Percentiles rank a stretch among this genome's conserved stretches.
phyloP scores from a whole-genome alignment of 345 rosid species.

The Euclidium syriacum region DNA sequence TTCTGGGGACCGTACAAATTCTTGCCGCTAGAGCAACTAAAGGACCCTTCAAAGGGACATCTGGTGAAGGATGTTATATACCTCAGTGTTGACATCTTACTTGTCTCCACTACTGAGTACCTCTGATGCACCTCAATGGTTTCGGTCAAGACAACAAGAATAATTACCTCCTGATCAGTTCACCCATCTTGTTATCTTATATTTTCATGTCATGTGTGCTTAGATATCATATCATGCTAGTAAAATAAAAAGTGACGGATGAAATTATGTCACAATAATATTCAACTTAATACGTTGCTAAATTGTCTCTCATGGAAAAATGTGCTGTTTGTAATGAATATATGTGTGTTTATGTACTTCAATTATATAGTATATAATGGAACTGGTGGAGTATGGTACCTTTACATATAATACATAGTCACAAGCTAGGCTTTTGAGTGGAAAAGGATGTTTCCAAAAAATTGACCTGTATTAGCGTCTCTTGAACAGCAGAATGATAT shows the following conservation, averaged over 20 bases:
- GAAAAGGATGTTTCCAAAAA: too few species aligned
- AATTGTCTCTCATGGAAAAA: neutral
- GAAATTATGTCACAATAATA: neutral
- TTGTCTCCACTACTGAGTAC: neutral
- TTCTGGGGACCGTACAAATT: too few species aligned
- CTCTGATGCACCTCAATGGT: neutral
- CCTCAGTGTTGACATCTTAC: conserved; percentile 4
- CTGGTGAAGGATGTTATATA: conserved; percentile 10
- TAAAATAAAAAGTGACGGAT: neutral
- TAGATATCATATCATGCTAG: neutral
- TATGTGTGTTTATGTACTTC: too few species aligned
- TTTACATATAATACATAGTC: too few species aligned
- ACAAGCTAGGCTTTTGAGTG: too few species aligned
- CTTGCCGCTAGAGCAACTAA: neutral
- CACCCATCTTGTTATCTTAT: neutral
- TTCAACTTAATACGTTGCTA: neutral
- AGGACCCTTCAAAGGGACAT: neutral
- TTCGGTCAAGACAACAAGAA: neutral
- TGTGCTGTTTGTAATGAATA: too few species aligned
- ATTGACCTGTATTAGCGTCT: too few species aligned
- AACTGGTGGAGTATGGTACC: too few species aligned
- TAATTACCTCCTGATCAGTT: neutral
- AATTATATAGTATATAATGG: too few species aligned
- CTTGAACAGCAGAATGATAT: too few species aligned
- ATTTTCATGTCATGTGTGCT: neutral